A percentile compares a stretch with the other conserved stretches of the same genome.
phyloP scores from a whole-genome alignment of 108 stramenopile species.

The Seminavis robusta region DNA sequence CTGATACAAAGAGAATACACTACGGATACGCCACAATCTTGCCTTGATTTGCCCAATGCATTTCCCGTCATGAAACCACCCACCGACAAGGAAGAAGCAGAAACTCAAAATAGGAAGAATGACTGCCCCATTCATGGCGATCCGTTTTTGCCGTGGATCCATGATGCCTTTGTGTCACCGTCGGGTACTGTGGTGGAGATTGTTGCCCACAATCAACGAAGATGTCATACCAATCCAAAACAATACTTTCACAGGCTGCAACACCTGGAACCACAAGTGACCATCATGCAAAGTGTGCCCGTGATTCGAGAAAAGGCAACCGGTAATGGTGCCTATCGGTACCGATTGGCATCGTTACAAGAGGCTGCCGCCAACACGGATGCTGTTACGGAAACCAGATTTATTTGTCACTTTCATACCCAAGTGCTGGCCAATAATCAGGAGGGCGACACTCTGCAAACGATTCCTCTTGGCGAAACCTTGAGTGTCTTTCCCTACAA shows the following conservation, averaged over 20 bases:
- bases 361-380: slow-evolving; percentile 11
- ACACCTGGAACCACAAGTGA: slow-evolving; percentile 66
- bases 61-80: too few relatives aligned
- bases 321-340: neutral
- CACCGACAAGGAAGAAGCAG: too few relatives aligned
- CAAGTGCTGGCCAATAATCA: neutral
- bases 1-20: too few relatives aligned
- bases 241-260: slow-evolving; percentile 28
- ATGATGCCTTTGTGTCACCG: slow-evolving; percentile 47
- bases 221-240: slow-evolving; percentile 44
- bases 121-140: slow-evolving; percentile 55
- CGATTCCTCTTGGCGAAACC: slow-evolving; percentile 37
- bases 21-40: too few relatives aligned
- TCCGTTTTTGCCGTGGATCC: slow-evolving; percentile 69
- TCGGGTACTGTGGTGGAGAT: slow-evolving; percentile 27
- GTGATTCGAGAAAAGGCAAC: slow-evolving; percentile 17
- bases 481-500: slow-evolving; percentile 56
- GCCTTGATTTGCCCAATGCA: too few relatives aligned
- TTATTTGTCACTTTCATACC: slow-evolving; percentile 33
- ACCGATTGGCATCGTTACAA: slow-evolving; percentile 3
- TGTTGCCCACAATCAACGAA: slow-evolving; percentile 63
- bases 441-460: neutral
- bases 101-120: too few relatives aligned
- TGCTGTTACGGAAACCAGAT: slow-evolving; percentile 25
- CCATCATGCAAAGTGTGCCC: slow-evolving; percentile 62